Conservation (phyloP, 495 filamentous ascomycete genomes). For the Trypethelium eluteriae region DNA sequence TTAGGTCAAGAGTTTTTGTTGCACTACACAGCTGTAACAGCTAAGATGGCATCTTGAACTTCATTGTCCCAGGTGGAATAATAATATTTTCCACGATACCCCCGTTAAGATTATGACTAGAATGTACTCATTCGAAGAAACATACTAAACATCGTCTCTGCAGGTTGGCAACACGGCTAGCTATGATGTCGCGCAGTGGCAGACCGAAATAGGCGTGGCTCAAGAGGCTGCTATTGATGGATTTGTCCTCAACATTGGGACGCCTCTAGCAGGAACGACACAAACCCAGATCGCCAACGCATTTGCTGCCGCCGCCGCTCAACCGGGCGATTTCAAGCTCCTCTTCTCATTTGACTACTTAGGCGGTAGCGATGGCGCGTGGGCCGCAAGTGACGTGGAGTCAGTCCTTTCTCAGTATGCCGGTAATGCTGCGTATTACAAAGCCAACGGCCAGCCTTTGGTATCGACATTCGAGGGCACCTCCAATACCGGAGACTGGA, state of each 20-base stretch:
- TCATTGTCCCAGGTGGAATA: too few relatives aligned
- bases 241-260: constrained; percentile 62
- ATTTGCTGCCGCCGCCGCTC: constrained; percentile 47
- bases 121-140: neutral
- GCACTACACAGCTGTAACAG: too few relatives aligned
- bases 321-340: constrained; percentile 46
- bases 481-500: constrained; percentile 51
- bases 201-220: constrained; percentile 52
- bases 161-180: constrained; percentile 12
- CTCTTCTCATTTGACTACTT: constrained; percentile 65
- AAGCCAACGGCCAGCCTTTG: constrained; percentile 49
- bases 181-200: constrained; percentile 37
- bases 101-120: neutral
- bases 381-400: constrained; percentile 50
- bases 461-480: constrained; percentile 69
- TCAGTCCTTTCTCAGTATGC: constrained; percentile 52
- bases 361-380: constrained; percentile 42
- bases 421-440: constrained; percentile 44
- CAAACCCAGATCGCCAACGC: constrained; percentile 45
- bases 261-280: constrained; percentile 41
- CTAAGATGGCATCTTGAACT: too few relatives aligned
- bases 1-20: too few relatives aligned
- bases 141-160: neutral
- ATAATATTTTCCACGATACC: too few relatives aligned
- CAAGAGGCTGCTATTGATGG: constrained; percentile 60